Conservation (phyloP, 1,284 basidiomycete genomes). For the Ceratobasidium theobromae region DNA sequence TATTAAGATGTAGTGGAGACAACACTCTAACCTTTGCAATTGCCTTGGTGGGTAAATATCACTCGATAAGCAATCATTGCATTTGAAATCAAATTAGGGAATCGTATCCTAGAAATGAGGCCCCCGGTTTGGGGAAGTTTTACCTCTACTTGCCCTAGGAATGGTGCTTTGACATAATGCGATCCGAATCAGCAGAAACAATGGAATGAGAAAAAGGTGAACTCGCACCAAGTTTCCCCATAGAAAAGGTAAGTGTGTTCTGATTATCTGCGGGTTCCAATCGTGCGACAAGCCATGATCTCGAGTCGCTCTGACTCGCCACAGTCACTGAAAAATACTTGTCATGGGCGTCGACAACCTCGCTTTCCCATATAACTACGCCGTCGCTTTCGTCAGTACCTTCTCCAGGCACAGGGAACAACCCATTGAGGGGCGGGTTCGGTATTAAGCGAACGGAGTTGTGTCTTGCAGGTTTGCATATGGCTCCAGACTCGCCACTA, state of each 20-base stretch:
- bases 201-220: neutral
- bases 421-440: slow-evolving; percentile 51
- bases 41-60: slow-evolving; percentile 39
- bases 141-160: slow-evolving; percentile 37
- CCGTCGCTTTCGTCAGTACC: slow-evolving; percentile 74
- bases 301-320: slow-evolving; percentile 51
- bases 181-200: neutral
- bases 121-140: slow-evolving; percentile 45
- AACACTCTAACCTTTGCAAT: slow-evolving; percentile 39
- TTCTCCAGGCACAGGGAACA: slow-evolving; percentile 65
- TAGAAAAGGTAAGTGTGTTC: slow-evolving; percentile 43
- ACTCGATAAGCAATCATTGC: slow-evolving; percentile 65
- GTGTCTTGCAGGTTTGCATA: neutral
- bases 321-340: slow-evolving; percentile 56
- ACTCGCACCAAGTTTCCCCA: slow-evolving; percentile 49
- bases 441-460: slow-evolving; percentile 58
- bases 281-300: slow-evolving; percentile 62
- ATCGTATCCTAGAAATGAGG: slow-evolving; percentile 40
- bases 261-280: slow-evolving; percentile 28
- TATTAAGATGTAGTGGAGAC: neutral
- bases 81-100: slow-evolving; percentile 57
- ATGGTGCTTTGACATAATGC: slow-evolving; percentile 37
- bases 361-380: slow-evolving; percentile 51
- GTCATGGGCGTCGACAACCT: neutral
- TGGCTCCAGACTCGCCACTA: neutral